Base-by-base conservation (phyloP, 148 eudicot genomes). In the Spergularia bocconei region DNA sequence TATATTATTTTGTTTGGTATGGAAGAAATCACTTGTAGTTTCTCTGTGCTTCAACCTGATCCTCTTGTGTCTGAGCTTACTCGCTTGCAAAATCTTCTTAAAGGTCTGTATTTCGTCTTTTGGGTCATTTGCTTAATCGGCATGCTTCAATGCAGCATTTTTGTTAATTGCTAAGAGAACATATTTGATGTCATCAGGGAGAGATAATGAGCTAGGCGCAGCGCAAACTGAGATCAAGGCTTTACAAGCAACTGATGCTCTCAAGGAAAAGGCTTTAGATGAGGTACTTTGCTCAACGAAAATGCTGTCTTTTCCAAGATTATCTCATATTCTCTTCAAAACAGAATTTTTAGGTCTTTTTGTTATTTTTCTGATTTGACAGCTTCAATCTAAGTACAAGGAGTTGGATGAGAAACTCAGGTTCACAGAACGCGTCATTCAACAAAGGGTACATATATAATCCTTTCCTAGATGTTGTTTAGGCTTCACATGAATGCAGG, bases 141-240 rank as follows among this genome's bases (percentile, higher is more conserved):
- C 9, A 19, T 20, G 5, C 47, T 41, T 41, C 47, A 41, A 41
- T 1, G 47, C 4, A 1, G 9, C 2, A 41, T 41, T 41, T 41
- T 41, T 5, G 6, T 41, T 41, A 4, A 5, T 59, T 59, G 5
- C 10, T 62, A 41, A 48, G 44, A 63, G 14, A 38, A 17, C 48
- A 57, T 70, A 48, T 63, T 68, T 71, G 29, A 78, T 55, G 33
- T 64, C 76, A 94, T 64, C 76, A 94, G 98, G 90, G 69, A 92
- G 88, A 85, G 91, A 89, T 11, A 76, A 85, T 65, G 92, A 90
- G 80, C 39, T 92, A 78, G 88, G 85, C 41, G 74, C 47, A 15
- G 90, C 97, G 80, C 92, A 86, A 21, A 83, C 73, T 68, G 91
- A 92, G 82, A 89, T 92, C 79, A 91, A 90, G 87, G 92, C 89